Percentiles rank a stretch among this genome's conserved stretches.
Conservation (phyloP, 306 rosid genomes). For the Citrullus mucosospermus region DNA sequence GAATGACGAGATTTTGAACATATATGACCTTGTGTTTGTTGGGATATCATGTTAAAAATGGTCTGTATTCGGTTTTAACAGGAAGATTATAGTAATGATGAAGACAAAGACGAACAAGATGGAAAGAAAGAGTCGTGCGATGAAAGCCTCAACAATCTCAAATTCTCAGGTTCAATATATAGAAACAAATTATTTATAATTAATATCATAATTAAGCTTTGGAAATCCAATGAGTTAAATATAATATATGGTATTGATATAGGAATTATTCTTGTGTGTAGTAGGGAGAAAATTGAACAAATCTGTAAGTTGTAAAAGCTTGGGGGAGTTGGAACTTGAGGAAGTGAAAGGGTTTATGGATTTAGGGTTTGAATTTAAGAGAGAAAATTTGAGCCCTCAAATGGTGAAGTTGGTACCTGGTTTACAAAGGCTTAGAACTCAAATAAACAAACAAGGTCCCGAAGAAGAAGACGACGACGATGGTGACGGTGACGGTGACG, state of each 20-base stretch:
- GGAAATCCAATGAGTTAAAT: not conserved
- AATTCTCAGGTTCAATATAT: not conserved
- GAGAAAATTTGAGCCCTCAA: slow-evolving; percentile 39
- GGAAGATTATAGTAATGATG: slow-evolving; percentile 6
- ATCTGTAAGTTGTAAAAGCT: slow-evolving; percentile 49
- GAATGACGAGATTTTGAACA: too few relatives aligned
- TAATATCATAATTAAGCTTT: not conserved
- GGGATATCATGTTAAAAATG: too few relatives aligned
- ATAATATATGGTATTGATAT: not conserved
- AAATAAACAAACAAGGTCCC: not conserved
- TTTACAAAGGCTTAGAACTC: slow-evolving; percentile 37
- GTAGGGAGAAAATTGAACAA: slow-evolving; percentile 25
- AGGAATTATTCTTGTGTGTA: not conserved
- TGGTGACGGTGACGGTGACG: too few relatives aligned
- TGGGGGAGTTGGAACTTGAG: slow-evolving; percentile 68
- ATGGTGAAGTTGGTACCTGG: slow-evolving; percentile 69
- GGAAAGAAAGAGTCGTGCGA: not conserved
- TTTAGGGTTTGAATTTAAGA: slow-evolving; percentile 60
- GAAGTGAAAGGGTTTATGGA: slow-evolving; percentile 85
- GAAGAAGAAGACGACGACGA: slow-evolving; percentile 7
- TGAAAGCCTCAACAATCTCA: slow-evolving; percentile 6
- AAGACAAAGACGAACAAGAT: slow-evolving; percentile 9
- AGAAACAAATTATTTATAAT: not conserved
- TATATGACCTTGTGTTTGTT: too few relatives aligned
- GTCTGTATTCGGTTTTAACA: not conserved